Evolutionary conservation across 2,329 filamentous ascomycete species (phyloP).

Genomic region (Ophiostoma perfectum): DNA sequence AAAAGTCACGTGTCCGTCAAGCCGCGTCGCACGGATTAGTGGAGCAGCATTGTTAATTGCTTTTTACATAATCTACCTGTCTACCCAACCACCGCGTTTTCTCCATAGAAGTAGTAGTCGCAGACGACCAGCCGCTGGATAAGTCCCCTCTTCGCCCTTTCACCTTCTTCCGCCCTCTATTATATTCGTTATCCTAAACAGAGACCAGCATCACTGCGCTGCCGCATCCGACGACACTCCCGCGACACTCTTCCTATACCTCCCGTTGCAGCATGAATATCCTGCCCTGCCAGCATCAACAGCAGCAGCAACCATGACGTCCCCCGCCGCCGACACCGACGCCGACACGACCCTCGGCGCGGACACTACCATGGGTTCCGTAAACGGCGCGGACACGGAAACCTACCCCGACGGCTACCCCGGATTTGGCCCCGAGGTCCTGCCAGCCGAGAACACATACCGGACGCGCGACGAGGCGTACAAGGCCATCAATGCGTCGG

Average conservation of each 20-base stretch:
- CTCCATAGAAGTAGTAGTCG: background rate
- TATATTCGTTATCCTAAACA: background rate
- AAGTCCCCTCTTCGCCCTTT: background rate
- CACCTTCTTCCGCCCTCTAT: background rate
- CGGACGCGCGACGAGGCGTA: constrained; percentile 21
- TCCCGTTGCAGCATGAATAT: background rate
- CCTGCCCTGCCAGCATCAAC: background rate
- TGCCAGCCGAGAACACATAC: constrained; percentile 18
- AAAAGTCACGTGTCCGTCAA: background rate
- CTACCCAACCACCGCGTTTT: constrained; percentile 13
- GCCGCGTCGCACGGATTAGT: background rate
- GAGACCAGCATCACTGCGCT: background rate
- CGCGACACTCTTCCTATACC: background rate
- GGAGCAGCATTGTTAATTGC: background rate
- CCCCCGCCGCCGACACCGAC: constrained; percentile 3
- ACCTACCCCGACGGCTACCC: constrained; percentile 20
- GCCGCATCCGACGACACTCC: background rate
- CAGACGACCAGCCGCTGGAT: background rate
- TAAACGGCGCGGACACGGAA: background rate
- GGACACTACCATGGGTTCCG: background rate
- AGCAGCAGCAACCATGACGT: constrained; percentile 10
- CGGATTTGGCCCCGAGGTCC: constrained; percentile 20
- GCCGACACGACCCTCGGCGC: constrained; percentile 8
- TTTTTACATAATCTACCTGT: background rate
- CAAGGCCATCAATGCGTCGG: constrained; percentile 19